Percentiles rank a stretch among this genome's conserved stretches.
Evolutionary conservation across 2,329 filamentous ascomycete species (phyloP).

Genomic region (Scorias spongiosa): DNA sequence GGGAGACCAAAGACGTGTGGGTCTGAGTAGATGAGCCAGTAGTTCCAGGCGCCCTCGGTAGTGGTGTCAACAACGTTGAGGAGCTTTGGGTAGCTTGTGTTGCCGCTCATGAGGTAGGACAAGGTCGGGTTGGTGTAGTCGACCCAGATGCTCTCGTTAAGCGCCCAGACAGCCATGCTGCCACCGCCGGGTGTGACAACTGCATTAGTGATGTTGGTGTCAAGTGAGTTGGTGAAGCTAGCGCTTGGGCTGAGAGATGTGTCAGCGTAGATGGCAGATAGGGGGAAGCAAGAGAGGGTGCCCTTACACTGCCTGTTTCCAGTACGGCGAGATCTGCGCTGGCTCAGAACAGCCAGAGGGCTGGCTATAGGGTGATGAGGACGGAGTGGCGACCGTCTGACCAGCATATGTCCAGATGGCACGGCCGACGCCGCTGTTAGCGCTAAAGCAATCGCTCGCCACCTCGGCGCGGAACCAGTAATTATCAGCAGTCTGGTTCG

Average conservation of each 20-base stretch:
- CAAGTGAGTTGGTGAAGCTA: slow-evolving; percentile 17
- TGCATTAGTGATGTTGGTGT: slow-evolving; percentile 18
- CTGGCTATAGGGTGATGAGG: slow-evolving; percentile 3
- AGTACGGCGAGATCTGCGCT: slow-evolving; percentile 14
- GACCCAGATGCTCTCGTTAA: slow-evolving; percentile 28
- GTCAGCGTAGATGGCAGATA: too few species aligned
- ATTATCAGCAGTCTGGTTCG: slow-evolving; percentile 16
- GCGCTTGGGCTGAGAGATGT: slow-evolving; percentile 9
- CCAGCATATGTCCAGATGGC: slow-evolving; percentile 18
- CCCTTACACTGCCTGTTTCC: slow-evolving; percentile 15
- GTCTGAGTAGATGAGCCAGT: slow-evolving; percentile 33
- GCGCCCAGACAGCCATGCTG: slow-evolving; percentile 23
- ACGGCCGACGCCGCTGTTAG: slow-evolving; percentile 16
- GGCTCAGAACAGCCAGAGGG: slow-evolving; percentile 12
- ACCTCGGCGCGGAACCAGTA: slow-evolving; percentile 24
- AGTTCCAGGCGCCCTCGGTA: slow-evolving; percentile 26
- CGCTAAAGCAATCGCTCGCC: slow-evolving; percentile 19
- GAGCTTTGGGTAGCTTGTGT: slow-evolving; percentile 24
- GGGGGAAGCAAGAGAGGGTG: not conserved
- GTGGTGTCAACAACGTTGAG: slow-evolving; percentile 28
- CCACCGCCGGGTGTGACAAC: slow-evolving; percentile 21
- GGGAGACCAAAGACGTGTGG: slow-evolving; percentile 21
- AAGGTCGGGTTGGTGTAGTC: slow-evolving; percentile 30
- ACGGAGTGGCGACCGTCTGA: slow-evolving; percentile 1
- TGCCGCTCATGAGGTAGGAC: slow-evolving; percentile 27